Base-by-base conservation (phyloP, 306 rosid genomes). In the Prunus davidiana region DNA sequence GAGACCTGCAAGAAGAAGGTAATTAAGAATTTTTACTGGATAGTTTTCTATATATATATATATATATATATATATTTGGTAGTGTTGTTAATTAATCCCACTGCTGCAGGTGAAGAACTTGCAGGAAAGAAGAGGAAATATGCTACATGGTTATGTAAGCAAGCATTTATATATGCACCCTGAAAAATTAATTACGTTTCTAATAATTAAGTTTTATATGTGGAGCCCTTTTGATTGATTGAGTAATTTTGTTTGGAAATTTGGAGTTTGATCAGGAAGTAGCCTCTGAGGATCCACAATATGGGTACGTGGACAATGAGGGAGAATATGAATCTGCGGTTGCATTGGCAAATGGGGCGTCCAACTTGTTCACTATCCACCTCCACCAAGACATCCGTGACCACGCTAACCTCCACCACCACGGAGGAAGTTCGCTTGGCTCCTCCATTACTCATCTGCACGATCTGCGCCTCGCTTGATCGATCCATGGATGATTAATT, bases 1-100 rank as follows among this genome's bases (percentile, higher is more conserved):
- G 86, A 80, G 1, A 91, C 90, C 57, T 50, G 54, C 58, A 83
- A 56, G 80, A 93, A 91, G 83, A 93, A 84, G 97, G 98, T 93
- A 6, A 57, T 49, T 67, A 10, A 19, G 10, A 46, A 46, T 10
- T 7, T 60, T 13, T 25, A 13, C 19, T 60, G 19, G 15, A 22
- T 20, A 57, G 24, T 20, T 22, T 20, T 56, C 15, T 11, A 22
- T 2, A 49, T 38, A 13, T 10, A 0, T 12, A 49, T 11, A 22
- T 2, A 49, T 38, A 13, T 10, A 0, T 12, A 49, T 49, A 38
- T 57, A 22, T 57, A 54, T 41, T 8, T 64, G 32, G 14, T 47
- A 51, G 6, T 3, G 46, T 69, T 27, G 25, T 11, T n/a, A 54
- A 46, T 20, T 4, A 61, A 61, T 25, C 34, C 12, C 43, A 56